Evolutionary conservation across 2,329 filamentous ascomycete species (phyloP), one percentile per base, ranked within the genome.

Genomic region (Xenosphaeropsis pyriputrescens): DNA sequence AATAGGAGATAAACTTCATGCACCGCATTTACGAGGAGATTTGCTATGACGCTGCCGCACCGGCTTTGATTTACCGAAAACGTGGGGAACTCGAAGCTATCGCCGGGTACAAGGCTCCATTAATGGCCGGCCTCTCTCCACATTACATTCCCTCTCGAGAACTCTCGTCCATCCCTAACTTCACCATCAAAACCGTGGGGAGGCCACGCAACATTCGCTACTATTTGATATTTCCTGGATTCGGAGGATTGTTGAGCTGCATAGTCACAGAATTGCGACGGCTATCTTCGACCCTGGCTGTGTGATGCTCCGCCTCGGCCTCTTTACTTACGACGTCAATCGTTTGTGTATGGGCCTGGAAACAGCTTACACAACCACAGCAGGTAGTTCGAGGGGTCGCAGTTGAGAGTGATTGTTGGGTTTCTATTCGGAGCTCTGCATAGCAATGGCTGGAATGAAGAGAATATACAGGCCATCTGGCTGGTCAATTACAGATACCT

Each of bases 401-500:
- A 13, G 13, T 32, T 32, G 30, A 14, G 6, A 7, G 30, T 5
- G 30, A 7, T 32, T 9, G 12, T 26, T 32, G 30, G 13, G 9
- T 2, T 8, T 17, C 2, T 32, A 15, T 6, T 14, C 6, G 16
- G 9, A 17, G 14, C 6, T 32, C n/a, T 32, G 14, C 12, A 5
- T 32, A 32, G 33, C 16, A 5, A 35, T 35, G 33, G 33, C 14
- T 6, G 33, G 33, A 18, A 18, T 18, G 16, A 35, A 18, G 9
- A 22, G 12, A n/a, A 13, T 7, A 18, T 18, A 8, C 3, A 19
- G 13, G 15, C n/a, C n/a, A 7, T 6, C 16, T 18, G 33, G 39
- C 15, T 55, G 52, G 52, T 50, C 47, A 14, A 34, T 54, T 36
- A 46, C 47, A 45, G 53, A 55, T 46, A 49, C 46, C n/a, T 53